phyloP scores from a whole-genome alignment of 768 basidiomycete genomes.

The Agaricus subrufescens region DNA sequence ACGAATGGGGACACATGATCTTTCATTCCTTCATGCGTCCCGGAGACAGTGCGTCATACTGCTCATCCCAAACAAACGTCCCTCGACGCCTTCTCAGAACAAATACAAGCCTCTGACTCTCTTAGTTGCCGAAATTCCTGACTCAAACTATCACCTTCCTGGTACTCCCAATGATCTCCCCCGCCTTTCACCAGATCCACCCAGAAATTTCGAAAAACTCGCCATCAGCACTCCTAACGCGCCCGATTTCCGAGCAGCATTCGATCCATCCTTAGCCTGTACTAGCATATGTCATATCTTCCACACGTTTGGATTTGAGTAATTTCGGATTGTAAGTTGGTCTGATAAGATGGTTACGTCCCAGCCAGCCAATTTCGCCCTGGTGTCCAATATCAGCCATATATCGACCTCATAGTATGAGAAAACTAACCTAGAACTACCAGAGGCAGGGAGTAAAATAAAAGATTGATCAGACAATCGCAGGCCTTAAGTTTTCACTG shows the following conservation, averaged over 20 bases:
- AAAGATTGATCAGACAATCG: constrained; percentile 94
- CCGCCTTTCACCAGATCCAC: no score
- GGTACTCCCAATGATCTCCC: no score
- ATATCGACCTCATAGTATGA: constrained; percentile 8
- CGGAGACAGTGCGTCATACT: no score
- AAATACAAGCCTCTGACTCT: no score
- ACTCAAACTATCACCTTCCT: no score
- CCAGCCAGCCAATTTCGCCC: constrained; percentile 85
- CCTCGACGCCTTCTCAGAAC: no score
- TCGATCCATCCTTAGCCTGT: constrained; percentile 41
- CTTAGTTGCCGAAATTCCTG: no score
- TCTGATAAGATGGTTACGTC: constrained; percentile 88
- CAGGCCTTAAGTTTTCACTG: constrained; percentile 55
- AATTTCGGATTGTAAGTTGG: constrained; percentile 76
- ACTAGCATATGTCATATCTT: constrained; percentile 68
- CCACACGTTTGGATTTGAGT: constrained; percentile 81
- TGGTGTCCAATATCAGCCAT: constrained; percentile 17
- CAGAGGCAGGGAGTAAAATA: constrained; percentile 74
- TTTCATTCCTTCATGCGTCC: no score
- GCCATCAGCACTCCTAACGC: no score
- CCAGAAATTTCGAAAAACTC: no score
- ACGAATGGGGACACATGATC: no score
- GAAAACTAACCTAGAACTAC: constrained; percentile 73
- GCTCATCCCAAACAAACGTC: no score
- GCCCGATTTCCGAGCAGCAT: constrained; percentile 11